Conservation (phyloP, 2,329 filamentous ascomycete genomes). For the Aspergillus quadricinctus region DNA sequence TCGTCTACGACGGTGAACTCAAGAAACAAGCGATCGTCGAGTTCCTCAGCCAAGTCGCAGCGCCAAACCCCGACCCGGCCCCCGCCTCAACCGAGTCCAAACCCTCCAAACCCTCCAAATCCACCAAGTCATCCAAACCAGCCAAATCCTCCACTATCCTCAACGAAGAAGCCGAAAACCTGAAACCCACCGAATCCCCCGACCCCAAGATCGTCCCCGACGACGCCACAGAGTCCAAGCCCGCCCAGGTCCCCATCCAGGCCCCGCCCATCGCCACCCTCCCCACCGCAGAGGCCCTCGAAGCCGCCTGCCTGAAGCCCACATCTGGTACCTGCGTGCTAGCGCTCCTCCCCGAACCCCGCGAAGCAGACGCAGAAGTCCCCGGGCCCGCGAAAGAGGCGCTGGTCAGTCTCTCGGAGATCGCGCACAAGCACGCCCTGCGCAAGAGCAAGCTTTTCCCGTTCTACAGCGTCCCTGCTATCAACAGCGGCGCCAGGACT, state of each 20-base stretch:
- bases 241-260: conserved; percentile 50
- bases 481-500: conserved; percentile 53
- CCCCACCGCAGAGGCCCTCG: conserved; percentile 59
- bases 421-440: conserved; percentile 70
- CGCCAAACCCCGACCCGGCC: conserved; percentile 74
- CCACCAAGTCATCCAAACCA: conserved; percentile 26
- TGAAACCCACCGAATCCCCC: conserved; percentile 51
- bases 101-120: conserved; percentile 38
- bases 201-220: conserved; percentile 45
- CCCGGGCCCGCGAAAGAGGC: conserved; percentile 46
- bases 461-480: conserved; percentile 68
- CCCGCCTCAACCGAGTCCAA: conserved; percentile 34
- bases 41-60: conserved; percentile 74
- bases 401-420: conserved; percentile 62
- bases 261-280: conserved; percentile 65
- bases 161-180: conserved; percentile 36
- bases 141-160: conserved; percentile 46
- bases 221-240: conserved; percentile 28
- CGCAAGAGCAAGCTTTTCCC: conserved; percentile 70
- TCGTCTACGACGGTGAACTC: conserved; percentile 76
- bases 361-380: conserved; percentile 48
- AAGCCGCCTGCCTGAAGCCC: conserved; percentile 65
- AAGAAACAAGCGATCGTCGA: conserved; percentile 77
- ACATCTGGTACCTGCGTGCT: conserved; percentile 82
- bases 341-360: conserved; percentile 59